Conservation (phyloP, 345 rosid species). For the Eucalyptus polybractea region DNA sequence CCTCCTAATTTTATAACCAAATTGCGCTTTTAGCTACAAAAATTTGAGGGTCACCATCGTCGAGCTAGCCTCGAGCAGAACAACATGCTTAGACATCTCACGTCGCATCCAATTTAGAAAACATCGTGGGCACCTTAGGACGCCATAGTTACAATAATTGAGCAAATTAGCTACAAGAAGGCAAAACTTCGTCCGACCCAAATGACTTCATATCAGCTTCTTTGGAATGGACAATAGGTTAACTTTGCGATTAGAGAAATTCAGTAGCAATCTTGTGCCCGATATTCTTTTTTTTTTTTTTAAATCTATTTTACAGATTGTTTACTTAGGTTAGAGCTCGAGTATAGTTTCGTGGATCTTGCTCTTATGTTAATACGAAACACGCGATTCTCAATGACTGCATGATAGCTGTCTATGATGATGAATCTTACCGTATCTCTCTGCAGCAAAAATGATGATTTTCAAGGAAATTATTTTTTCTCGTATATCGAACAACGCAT, state of each 20-base stretch:
- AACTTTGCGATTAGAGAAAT: not conserved
- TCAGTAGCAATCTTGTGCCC: not conserved
- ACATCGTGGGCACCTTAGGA: not conserved
- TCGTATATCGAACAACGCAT: not conserved
- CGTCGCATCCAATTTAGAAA: fast-evolving
- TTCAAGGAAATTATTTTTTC: not conserved
- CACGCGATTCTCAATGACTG: not conserved
- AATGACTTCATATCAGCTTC: not conserved
- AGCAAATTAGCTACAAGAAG: not conserved
- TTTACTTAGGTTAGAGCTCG: too few relatives aligned
- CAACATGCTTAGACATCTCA: not conserved
- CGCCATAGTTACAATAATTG: not conserved
- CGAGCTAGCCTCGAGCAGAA: not conserved
- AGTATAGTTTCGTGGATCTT: not conserved
- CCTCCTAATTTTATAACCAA: not conserved
- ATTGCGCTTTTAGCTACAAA: not conserved
- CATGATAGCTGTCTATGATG: not conserved
- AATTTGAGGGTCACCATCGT: fast-evolving
- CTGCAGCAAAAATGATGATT: not conserved
- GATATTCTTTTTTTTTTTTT: too few relatives aligned
- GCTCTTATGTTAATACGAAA: not conserved
- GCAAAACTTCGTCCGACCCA: not conserved
- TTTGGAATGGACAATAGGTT: not conserved
- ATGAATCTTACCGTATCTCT: not conserved
- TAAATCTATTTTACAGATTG: too few relatives aligned